phyloP scores from a whole-genome alignment of 2,329 filamentous ascomycete species.

The Furcasterigmium furcatum region DNA sequence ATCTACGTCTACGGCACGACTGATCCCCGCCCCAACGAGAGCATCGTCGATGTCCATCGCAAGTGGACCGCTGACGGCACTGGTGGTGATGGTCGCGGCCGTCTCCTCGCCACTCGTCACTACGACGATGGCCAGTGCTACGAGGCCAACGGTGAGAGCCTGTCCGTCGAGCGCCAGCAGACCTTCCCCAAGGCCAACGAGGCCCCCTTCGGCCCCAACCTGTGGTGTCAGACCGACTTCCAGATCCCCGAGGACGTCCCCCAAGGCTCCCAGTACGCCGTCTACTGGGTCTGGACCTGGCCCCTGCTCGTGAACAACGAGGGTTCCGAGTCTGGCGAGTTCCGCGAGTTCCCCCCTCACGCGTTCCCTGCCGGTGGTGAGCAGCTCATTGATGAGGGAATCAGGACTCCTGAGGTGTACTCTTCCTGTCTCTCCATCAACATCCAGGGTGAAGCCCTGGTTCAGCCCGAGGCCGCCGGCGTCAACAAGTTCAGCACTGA shows the following conservation, averaged over 20 bases:
- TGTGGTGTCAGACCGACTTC: slow-evolving; percentile 81
- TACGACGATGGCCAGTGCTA: slow-evolving; percentile 93
- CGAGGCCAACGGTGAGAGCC: slow-evolving; percentile 62
- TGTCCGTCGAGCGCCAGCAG: slow-evolving; percentile 57
- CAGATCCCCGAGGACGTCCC: slow-evolving; percentile 65
- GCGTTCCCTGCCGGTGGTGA: slow-evolving; percentile 15
- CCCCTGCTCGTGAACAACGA: slow-evolving; percentile 50
- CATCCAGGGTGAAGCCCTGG: slow-evolving; percentile 10
- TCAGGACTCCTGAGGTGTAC: slow-evolving; percentile 33
- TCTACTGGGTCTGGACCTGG: slow-evolving; percentile 99
- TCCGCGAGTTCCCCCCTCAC: slow-evolving; percentile 32
- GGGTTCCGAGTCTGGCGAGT: slow-evolving; percentile 34
- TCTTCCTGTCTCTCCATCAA: slow-evolving; percentile 16
- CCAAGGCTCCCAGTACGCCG: slow-evolving; percentile 65
- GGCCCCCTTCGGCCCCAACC: slow-evolving; percentile 50
- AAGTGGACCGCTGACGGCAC: slow-evolving; percentile 77
- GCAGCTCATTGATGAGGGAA: slow-evolving; percentile 10
- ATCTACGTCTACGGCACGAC: slow-evolving; percentile 72
- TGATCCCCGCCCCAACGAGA: slow-evolving; percentile 48
- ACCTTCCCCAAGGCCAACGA: slow-evolving; percentile 49
- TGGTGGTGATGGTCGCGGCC: slow-evolving; percentile 76
- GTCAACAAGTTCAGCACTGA: slow-evolving; percentile 11
- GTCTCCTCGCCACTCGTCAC: slow-evolving; percentile 71
- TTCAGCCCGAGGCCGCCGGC: slow-evolving; percentile 5
- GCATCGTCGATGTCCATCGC: slow-evolving; percentile 63